Base-by-base conservation (phyloP, 2,329 filamentous ascomycete species). In the Didymella segeticola region DNA sequence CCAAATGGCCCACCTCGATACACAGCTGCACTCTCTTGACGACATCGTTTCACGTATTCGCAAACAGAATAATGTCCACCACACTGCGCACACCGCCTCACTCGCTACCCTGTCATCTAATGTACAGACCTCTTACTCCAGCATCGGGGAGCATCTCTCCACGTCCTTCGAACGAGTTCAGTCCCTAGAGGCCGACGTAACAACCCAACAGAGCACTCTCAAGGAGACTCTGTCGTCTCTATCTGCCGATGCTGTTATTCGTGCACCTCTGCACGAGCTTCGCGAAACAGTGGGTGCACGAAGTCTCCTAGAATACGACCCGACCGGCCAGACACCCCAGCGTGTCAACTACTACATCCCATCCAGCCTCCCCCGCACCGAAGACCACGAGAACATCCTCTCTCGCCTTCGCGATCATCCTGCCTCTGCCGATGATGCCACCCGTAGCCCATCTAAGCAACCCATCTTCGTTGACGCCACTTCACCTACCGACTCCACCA, bases 1-100 rank as follows among this genome's bases (percentile, higher is more conserved):
- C 52, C 95, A 99, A 76, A 90, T 96, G 78, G 83, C 85, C 50
- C 90, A 96, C 62, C 89, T 99, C 69, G 88, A 90, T 56, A 83
- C 82, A n/a, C 91, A 98, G 74, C 93, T 99, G 84, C 85, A 87
- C 51, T 90, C 91, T 1, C 83, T 99, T 7, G 93, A 98, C 67
- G 90, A 93, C 61, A 96, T 97, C 65, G 91, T 98, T 31, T 83
- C 88, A 26, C 87, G 90, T 26, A 92, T 96, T 43, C 86, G 88
- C 56, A 85, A 84, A 1, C 89, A 96, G 67, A 98, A 96, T 71
- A 85, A 88, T 25, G 80, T 81, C 15, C 91, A 96, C 69, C 88
- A 95, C 71, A 81, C 86, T 22, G 82, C 83, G 22, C 90, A 96
- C 60, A 75, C 82, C 1, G 73, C 80, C n/a, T 89, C 87, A 1